phyloP scores from a whole-genome alignment of 2,329 filamentous ascomycete genomes.

The Hypoxylon sp. region DNA sequence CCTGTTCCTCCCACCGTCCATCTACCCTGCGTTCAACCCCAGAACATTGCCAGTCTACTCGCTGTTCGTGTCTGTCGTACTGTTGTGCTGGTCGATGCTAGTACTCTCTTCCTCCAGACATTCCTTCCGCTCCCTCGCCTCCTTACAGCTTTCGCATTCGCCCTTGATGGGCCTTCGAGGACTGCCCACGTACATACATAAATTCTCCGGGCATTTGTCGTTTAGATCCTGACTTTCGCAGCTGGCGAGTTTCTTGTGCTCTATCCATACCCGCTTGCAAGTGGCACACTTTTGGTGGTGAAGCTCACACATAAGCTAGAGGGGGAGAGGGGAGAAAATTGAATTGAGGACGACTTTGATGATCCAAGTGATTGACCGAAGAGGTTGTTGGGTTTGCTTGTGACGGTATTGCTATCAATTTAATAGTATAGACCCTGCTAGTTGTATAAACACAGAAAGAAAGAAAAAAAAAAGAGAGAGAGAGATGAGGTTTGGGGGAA shows the following conservation, averaged over 20 bases:
- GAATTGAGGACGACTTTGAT: background rate
- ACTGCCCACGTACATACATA: conserved; percentile 59
- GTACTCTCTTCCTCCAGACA: conserved; percentile 44
- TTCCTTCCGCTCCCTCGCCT: conserved; percentile 52
- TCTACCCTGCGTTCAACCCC: background rate
- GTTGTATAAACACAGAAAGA: background rate
- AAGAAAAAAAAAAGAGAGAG: background rate
- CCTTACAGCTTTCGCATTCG: conserved; percentile 55
- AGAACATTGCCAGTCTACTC: background rate
- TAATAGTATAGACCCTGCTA: background rate
- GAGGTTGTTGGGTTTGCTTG: background rate
- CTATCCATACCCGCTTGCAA: conserved; percentile 55
- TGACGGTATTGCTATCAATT: background rate
- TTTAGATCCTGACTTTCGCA: conserved; percentile 55
- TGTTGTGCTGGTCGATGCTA: background rate
- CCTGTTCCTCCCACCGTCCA: background rate
- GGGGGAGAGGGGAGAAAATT: background rate
- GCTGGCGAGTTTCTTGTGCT: conserved; percentile 56
- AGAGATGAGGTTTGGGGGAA: background rate
- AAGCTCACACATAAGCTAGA: conserved; percentile 56
- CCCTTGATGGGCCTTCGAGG: conserved; percentile 52
- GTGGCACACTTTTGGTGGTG: conserved; percentile 54
- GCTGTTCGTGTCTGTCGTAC: background rate
- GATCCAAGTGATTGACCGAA: background rate
- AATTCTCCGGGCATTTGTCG: conserved; percentile 52